Conservation (phyloP, 192 early-diverging fungal genomes). For the Chytriomyces sp. region DNA sequence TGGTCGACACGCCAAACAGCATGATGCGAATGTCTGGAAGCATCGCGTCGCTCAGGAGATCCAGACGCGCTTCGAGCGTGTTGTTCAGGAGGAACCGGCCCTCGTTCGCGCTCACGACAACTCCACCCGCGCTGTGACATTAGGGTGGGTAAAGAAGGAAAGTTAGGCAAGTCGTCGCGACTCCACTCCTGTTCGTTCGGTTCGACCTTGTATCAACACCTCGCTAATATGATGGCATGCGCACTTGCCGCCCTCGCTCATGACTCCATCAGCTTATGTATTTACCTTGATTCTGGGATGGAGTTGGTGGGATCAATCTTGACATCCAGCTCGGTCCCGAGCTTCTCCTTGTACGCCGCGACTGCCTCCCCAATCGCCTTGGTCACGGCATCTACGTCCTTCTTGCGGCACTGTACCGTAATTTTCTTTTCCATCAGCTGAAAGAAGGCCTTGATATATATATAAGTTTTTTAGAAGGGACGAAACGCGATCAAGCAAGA, state of each 20-base stretch:
- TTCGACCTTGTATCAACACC: too few species aligned
- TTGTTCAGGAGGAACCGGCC: conserved; percentile 86
- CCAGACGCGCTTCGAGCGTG: conserved; percentile 88
- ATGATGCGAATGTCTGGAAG: conserved; percentile 89
- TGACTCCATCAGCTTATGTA: not conserved
- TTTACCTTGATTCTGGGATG: conserved; percentile 69
- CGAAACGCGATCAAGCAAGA: too few species aligned
- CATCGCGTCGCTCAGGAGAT: conserved; percentile 82
- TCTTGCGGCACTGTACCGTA: conserved; percentile 68
- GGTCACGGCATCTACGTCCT: conserved; percentile 67
- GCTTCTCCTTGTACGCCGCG: conserved; percentile 59
- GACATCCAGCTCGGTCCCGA: conserved; percentile 50
- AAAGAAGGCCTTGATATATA: conserved; percentile 64
- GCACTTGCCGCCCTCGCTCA: not conserved
- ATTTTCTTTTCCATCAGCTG: conserved; percentile 85
- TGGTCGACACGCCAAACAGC: conserved; percentile 89
- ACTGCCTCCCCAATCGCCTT: conserved; percentile 54
- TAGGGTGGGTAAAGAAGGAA: not conserved
- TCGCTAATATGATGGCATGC: too few species aligned
- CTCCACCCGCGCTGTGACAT: conserved; percentile 80
- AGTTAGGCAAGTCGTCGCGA: not conserved
- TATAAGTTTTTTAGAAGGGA: not conserved
- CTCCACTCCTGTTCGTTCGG: too few species aligned
- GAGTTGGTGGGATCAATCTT: conserved; percentile 61
- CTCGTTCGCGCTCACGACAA: conserved; percentile 74